Evolutionary conservation across 306 rosid genomes (phyloP).

Genomic region (Crotalaria pallida): DNA sequence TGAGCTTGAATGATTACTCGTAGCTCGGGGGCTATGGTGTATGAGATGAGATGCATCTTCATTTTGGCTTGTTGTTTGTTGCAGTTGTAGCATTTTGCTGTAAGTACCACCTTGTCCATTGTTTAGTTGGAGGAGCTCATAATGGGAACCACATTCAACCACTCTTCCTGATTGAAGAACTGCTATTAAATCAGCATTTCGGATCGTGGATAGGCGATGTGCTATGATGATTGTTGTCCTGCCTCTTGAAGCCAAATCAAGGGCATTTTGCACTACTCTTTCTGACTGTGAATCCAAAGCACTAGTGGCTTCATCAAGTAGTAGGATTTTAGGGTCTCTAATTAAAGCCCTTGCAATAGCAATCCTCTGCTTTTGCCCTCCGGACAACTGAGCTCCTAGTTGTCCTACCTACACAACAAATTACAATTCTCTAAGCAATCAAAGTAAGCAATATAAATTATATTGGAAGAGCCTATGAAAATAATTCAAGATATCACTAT

Average conservation of each 20-base stretch:
- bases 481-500: no score
- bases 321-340: conserved; percentile 66
- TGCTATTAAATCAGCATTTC: conserved; percentile 46
- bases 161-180: conserved; percentile 74
- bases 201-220: conserved; percentile 70
- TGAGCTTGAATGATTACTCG: conserved; percentile 11
- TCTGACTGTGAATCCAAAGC: conserved; percentile 85
- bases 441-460: background rate
- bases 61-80: conserved; percentile 37
- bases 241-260: conserved; percentile 66
- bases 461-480: no score
- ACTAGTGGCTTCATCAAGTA: conserved; percentile 92
- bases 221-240: conserved; percentile 80
- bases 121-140: conserved; percentile 42
- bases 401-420: conserved; percentile 56
- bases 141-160: conserved; percentile 65
- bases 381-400: conserved; percentile 74
- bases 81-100: conserved; percentile 57
- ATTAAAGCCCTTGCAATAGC: conserved; percentile 80
- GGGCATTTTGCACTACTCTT: conserved; percentile 60
- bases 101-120: conserved; percentile 55
- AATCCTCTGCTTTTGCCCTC: conserved; percentile 90
- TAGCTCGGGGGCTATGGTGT: conserved; percentile 1
- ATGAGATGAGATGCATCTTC: conserved; percentile 11
- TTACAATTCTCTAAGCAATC: background rate